Evolutionary conservation across 331 rosid species (phyloP).

Genomic region (Saraca asoca): DNA sequence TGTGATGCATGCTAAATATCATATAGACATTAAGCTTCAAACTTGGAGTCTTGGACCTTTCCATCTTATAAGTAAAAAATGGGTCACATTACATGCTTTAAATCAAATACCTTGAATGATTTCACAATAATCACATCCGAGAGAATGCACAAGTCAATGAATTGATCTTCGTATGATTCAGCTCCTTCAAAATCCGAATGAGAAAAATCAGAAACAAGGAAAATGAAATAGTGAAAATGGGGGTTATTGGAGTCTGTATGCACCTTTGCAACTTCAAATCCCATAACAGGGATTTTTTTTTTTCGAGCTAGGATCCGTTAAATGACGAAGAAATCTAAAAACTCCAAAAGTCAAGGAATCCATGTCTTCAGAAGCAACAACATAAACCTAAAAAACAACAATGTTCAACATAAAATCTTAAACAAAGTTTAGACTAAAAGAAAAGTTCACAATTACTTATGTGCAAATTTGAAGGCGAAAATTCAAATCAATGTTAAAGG

Average conservation of each 20-base stretch:
- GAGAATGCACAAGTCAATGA: conserved; percentile 94
- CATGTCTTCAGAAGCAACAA: conserved; percentile 98
- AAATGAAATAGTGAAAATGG: conserved; percentile 23
- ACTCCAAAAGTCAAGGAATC: conserved; percentile 96
- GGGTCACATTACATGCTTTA: background rate
- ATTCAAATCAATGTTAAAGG: conserved; percentile 17
- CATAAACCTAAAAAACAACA: conserved; percentile 67
- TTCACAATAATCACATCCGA: conserved; percentile 93
- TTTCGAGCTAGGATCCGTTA: conserved; percentile 98
- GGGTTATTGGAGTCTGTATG: conserved; percentile 27
- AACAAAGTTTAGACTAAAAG: conserved; percentile 1
- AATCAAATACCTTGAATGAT: conserved; percentile 75
- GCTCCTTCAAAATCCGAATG: conserved; percentile 83
- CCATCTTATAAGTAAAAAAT: conserved; percentile 15
- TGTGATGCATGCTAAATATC: conserved; percentile 9
- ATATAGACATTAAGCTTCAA: conserved; percentile 25
- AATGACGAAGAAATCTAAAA: conserved; percentile 89
- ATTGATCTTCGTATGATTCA: conserved; percentile 83
- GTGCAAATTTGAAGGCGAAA: background rate
- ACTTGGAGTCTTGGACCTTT: background rate
- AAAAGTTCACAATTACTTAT: conserved; percentile 11
- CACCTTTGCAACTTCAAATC: conserved; percentile 89
- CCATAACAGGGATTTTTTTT: conserved; percentile 98
- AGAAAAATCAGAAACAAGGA: conserved; percentile 28
- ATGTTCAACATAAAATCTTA: conserved; percentile 10